A percentile compares a stretch with the other conserved stretches of the same genome.
These are phyloP conservation scores for button mushroom (Agaricus bisporus) DNA, from an alignment of 768 basidiomycete genomes.

Conservation along the genomic window DNA sequence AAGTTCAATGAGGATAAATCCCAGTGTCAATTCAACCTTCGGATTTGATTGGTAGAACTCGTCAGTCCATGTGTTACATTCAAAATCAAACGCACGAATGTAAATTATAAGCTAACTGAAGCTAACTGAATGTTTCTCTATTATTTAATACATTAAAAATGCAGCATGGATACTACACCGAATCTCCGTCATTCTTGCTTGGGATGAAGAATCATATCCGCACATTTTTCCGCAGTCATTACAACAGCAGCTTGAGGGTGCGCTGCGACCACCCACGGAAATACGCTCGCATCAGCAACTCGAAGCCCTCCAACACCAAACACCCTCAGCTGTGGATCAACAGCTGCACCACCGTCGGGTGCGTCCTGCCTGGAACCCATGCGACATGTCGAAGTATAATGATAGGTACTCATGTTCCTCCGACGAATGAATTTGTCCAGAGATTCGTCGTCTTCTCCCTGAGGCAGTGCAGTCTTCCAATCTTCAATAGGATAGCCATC, in stretches of 20 bases:
- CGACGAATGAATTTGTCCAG: slow-evolving; percentile 31
- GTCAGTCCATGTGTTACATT: too few species aligned
- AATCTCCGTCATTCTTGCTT: background rate
- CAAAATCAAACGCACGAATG: too few species aligned
- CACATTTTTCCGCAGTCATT: slow-evolving; percentile 32
- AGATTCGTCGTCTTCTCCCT: slow-evolving; percentile 34
- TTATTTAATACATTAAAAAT: too few species aligned
- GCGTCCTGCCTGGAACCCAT: slow-evolving; percentile 34
- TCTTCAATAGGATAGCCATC: slow-evolving; percentile 27
- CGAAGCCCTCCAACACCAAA: slow-evolving; percentile 39
- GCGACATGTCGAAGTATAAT: slow-evolving; percentile 39
- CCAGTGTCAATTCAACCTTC: too few species aligned
- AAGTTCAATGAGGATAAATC: too few species aligned
- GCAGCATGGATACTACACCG: too few species aligned
- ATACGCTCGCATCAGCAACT: slow-evolving; percentile 43
- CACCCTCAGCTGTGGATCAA: slow-evolving; percentile 31
- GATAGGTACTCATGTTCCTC: slow-evolving; percentile 40
- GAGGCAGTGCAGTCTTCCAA: slow-evolving; percentile 28
- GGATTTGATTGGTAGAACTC: too few species aligned
- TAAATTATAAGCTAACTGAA: too few species aligned
- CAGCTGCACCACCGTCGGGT: slow-evolving; percentile 30
- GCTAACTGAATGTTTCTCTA: too few species aligned
- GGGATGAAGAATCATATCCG: slow-evolving; percentile 22
- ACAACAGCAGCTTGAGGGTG: slow-evolving; percentile 29
- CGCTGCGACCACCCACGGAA: slow-evolving; percentile 30